Evolutionary conservation across 1,284 basidiomycete species (phyloP).

Genomic region (Schizopora paradoxa): DNA sequence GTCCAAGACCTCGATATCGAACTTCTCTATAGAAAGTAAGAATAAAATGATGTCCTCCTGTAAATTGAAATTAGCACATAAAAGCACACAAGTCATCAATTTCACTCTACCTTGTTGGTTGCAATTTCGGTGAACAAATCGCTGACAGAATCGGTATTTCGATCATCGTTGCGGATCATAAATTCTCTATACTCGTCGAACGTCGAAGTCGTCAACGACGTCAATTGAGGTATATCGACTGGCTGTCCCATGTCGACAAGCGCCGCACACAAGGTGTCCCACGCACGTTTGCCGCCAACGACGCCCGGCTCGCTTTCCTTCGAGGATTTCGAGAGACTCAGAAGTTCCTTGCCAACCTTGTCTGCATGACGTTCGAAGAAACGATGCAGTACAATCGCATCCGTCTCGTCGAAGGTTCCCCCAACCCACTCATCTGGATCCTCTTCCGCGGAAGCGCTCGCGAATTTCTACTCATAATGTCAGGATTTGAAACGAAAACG

Average conservation of each 20-base stretch:
- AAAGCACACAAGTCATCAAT: slow-evolving; percentile 6
- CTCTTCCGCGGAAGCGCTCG: slow-evolving; percentile 43
- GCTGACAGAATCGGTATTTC: slow-evolving; percentile 56
- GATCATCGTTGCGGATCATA: slow-evolving; percentile 62
- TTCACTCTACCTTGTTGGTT: slow-evolving; percentile 41
- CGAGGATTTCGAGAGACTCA: slow-evolving; percentile 63
- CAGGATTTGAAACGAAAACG: slow-evolving; percentile 5
- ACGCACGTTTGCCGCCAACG: slow-evolving; percentile 65
- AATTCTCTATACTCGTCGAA: slow-evolving; percentile 64
- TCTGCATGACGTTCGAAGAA: slow-evolving; percentile 80
- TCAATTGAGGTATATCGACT: slow-evolving; percentile 57
- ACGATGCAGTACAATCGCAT: slow-evolving; percentile 74
- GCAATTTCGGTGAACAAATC: slow-evolving; percentile 65
- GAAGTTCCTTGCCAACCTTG: slow-evolving; percentile 78
- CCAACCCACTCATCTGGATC: slow-evolving; percentile 69
- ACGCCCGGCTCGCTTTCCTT: slow-evolving; percentile 53
- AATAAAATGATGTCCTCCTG: slow-evolving; percentile 55
- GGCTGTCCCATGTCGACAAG: slow-evolving; percentile 76
- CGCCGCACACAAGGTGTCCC: slow-evolving; percentile 69
- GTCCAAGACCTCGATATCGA: slow-evolving; percentile 81
- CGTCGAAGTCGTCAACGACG: slow-evolving; percentile 41
- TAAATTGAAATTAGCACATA: background rate
- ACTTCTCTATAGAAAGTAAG: slow-evolving; percentile 56
- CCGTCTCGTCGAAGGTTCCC: slow-evolving; percentile 72
- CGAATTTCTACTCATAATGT: slow-evolving; percentile 47